phyloP scores from a whole-genome alignment of 2,329 filamentous ascomycete genomes.

The Zymoseptoria pseudotritici region DNA sequence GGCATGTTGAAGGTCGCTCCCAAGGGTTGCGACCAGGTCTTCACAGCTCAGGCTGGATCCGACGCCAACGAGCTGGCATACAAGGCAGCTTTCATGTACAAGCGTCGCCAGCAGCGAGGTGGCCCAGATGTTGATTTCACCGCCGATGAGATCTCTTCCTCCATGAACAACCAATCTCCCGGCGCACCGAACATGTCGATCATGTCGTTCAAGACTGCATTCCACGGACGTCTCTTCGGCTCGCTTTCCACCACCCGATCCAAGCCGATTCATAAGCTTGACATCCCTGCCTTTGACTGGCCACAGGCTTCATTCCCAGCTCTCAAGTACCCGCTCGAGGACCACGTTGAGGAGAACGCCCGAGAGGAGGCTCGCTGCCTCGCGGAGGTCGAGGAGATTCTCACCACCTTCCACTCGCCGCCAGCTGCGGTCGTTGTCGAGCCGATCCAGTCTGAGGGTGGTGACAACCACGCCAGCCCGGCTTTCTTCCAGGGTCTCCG shows the following conservation, averaged over 20 bases:
- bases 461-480: slow-evolving; percentile 86
- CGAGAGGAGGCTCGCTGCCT: slow-evolving; percentile 72
- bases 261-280: slow-evolving; percentile 90
- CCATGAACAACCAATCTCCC: slow-evolving; percentile 75
- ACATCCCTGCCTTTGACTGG: slow-evolving; percentile 94
- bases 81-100: slow-evolving; percentile 94
- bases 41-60: slow-evolving; percentile 81
- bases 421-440: slow-evolving; percentile 79
- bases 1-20: slow-evolving; percentile 78
- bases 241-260: slow-evolving; percentile 80
- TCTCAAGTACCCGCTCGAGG: slow-evolving; percentile 79
- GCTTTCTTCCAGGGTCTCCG: slow-evolving; percentile 81
- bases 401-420: slow-evolving; percentile 69
- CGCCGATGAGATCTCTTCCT: slow-evolving; percentile 61
- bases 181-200: slow-evolving; percentile 76
- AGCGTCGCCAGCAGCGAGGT: slow-evolving; percentile 71
- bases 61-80: slow-evolving; percentile 92
- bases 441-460: slow-evolving; percentile 88
- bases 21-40: slow-evolving; percentile 77
- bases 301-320: slow-evolving; percentile 79
- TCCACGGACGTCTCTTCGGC: slow-evolving; percentile 87
- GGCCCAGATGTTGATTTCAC: slow-evolving; percentile 72
- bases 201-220: slow-evolving; percentile 78
- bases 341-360: slow-evolving; percentile 73
- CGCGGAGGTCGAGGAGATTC: slow-evolving; percentile 73